Evolutionary conservation across 2,329 filamentous ascomycete species (phyloP), one percentile per base, ranked within the genome.

Genomic region (Penicillium sp.): DNA sequence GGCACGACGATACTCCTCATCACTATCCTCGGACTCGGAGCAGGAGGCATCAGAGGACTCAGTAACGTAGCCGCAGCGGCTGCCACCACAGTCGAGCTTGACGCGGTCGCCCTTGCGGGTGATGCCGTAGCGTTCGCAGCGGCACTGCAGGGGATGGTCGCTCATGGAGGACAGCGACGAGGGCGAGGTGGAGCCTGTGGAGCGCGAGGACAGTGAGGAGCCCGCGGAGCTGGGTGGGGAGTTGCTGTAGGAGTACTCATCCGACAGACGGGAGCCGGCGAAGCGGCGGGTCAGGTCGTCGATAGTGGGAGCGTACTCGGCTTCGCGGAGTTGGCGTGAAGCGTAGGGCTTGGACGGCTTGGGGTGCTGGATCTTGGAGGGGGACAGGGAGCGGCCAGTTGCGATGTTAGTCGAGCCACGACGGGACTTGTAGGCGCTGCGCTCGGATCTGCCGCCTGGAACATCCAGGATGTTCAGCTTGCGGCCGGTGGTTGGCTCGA

Each of bases 401-500:
- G 87, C 82, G 65, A 95, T 82, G 64, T 88, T 86, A 60, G 78
- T 69, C 54, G 65, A 81, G 73, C 73, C 62, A 26, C 70, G 67
- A 54, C 71, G 69, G 50, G 65, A 23, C 67, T 56, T 69, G 63
- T 54, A 62, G 51, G 60, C 61, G 41, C 43, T 57, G 47, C 52
- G 51, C 47, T 37, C 22, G 20, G 35, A 24, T 67, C 73, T 73
- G 56, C 72, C 71, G 49, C 77, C 74, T 69, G 89, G 87, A 52
- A 95, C 87, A 71, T 97, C 90, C 71, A 98, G 88, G 74, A 95
- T 88, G 81, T 98, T 98, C 63, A 98, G 81, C 73, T 90, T 89
- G 71, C 93, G 91, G 75, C 90, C 89, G 47, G 93, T 97, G 70
- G 90, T 97, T 68, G 91, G 90, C 79, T 98, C 93, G 59, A 87